A percentile compares a stretch with the other conserved stretches of the same genome.
These are phyloP conservation scores for Pichia cabralensis DNA, from an alignment of 805 yeast genomes.

Conservation along the genomic window DNA sequence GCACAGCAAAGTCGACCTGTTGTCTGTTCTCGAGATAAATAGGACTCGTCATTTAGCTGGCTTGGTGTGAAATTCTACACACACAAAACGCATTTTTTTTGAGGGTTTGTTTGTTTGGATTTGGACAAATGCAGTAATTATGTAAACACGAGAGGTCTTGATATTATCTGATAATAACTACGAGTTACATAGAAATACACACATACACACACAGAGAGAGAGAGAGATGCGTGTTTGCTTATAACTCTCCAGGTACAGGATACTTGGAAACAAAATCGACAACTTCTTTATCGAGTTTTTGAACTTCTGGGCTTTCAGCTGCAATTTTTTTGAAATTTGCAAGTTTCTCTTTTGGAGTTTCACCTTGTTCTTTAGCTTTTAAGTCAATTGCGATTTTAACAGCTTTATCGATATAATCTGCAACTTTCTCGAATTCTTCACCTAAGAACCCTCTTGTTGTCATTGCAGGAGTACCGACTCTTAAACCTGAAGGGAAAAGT, in stretches of 20 bases:
- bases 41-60: too few species aligned
- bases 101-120: too few species aligned
- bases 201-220: too few species aligned
- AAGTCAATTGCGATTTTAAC: conserved; percentile 57
- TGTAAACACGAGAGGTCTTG: too few species aligned
- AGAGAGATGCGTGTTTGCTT: conserved; percentile 6
- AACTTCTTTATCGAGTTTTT: conserved; percentile 54
- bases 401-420: conserved; percentile 70
- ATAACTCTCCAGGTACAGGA: conserved; percentile 83
- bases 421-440: conserved; percentile 72
- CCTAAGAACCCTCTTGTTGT: conserved; percentile 86
- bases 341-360: conserved; percentile 47
- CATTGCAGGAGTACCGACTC: conserved; percentile 99
- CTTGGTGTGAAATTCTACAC: too few species aligned
- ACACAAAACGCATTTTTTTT: too few species aligned
- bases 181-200: too few species aligned
- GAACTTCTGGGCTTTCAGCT: conserved; percentile 50
- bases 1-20: too few species aligned
- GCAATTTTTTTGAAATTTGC: conserved; percentile 66
- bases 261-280: conserved; percentile 60
- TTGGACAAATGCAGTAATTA: too few species aligned
- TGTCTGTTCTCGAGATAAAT: too few species aligned
- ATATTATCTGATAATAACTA: too few species aligned
- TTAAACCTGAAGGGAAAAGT: conserved; percentile 87
- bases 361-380: conserved; percentile 50